Evolutionary conservation across 306 rosid species (phyloP), one percentile per base, ranked within the genome.

Genomic region (Rosa chinensis): DNA sequence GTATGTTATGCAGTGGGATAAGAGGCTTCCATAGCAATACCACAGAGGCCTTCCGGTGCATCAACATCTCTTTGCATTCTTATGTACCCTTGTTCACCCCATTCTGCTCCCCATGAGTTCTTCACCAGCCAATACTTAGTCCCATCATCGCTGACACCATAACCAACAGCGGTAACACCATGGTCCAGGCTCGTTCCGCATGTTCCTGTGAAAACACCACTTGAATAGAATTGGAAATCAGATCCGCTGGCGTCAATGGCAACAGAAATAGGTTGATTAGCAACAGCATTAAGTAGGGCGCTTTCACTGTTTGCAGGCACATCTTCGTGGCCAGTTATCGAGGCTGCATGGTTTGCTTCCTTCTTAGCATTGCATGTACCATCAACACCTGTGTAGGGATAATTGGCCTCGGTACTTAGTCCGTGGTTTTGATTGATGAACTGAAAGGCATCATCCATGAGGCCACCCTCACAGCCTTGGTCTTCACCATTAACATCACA

Each of bases 81-180:
- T 20, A 83, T 83, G 69, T 88, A 88, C 0, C 86, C 88, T 25
- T 81, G 32, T 77, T 85, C 89, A 12, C 85, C 91, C 91, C 91
- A 85, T 4, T 66, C n/a, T 0, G 70, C 48, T n/a, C 92, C 88
- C 88, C 87, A 86, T 1, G 92, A 86, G 67, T 89, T 89, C 83
- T 86, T 89, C 18, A 84, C 80, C 44, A 86, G 6, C 90, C 90
- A 86, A 69, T 82, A 58, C 32, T 21, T 58, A 9, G 64, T 58
- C 35, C 64, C 64, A 8, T 58, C 64, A 58, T n/a, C 35, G 23
- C 14, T 28, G 6, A 25, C 66, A 3, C 66, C 66, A 61, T 23
- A 23, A 25, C 66, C 66, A 23, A 61, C 66, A 4, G 66, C 66
- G 2, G 39, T 61, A 61, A 61, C 66, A 23, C 35, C 66, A 59